A percentile compares a stretch with the other conserved stretches of the same genome.
Conservation (phyloP, 2,329 filamentous ascomycete genomes). For the Cladosporium austrohemisphaericum region DNA sequence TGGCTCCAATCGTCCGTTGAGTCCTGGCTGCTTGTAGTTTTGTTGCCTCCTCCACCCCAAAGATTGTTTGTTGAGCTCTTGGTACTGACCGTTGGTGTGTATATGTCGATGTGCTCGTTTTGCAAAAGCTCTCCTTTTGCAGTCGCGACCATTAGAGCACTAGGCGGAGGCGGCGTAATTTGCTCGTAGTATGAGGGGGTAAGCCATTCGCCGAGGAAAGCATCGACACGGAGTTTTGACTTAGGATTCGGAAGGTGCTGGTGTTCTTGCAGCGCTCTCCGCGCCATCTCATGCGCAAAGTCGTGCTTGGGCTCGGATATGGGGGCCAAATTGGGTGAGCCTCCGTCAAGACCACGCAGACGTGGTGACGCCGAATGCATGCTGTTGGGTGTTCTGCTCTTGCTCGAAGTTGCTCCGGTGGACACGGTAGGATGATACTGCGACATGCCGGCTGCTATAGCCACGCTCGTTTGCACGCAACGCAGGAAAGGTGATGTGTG, state of each 20-base stretch:
- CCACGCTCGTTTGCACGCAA: constrained; percentile 88
- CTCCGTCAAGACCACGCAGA: constrained; percentile 26
- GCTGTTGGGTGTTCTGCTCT: constrained; percentile 27
- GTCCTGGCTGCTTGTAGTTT: constrained; percentile 15
- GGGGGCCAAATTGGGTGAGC: constrained; percentile 26
- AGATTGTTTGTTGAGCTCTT: constrained; percentile 33
- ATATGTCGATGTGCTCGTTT: constrained; percentile 59
- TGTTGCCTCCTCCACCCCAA: constrained; percentile 45
- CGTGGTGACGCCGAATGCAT: constrained; percentile 34
- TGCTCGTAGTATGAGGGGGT: constrained; percentile 89
- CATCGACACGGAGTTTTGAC: constrained; percentile 73
- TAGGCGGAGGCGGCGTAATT: constrained; percentile 83
- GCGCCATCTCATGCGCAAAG: constrained; percentile 34
- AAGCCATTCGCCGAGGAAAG: constrained; percentile 93
- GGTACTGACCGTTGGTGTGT: constrained; percentile 37
- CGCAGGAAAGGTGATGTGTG: constrained; percentile 92
- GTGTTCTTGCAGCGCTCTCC: constrained; percentile 33
- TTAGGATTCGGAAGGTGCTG: constrained; percentile 40
- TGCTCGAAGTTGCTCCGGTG: constrained; percentile 23
- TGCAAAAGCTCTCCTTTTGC: constrained; percentile 84
- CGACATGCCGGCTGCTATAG: constrained; percentile 78
- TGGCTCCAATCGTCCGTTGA: constrained; percentile 29
- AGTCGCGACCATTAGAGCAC: constrained; percentile 78
- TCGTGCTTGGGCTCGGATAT: constrained; percentile 38
- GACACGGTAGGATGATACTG: constrained; percentile 52